A percentile compares a stretch with the other conserved stretches of the same genome.
These are phyloP conservation scores for Saccharomycopsis oosterbeekiorum DNA, from an alignment of 805 yeast genomes.

Conservation along the genomic window DNA sequence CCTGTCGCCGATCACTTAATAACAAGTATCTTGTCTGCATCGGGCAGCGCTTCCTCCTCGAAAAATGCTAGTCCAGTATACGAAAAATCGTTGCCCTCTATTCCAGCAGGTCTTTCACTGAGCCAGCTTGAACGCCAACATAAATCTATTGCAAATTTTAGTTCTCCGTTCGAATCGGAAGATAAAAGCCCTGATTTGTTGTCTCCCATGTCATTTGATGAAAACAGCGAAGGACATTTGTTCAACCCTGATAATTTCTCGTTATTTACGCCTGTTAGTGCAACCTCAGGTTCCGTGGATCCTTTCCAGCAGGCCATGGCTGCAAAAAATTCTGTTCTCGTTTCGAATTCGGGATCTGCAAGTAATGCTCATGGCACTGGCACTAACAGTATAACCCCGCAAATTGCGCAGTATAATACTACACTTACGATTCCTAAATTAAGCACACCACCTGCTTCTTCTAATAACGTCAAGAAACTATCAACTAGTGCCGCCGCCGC, in stretches of 20 bases:
- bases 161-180: slow-evolving; percentile 16
- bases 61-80: slow-evolving; percentile 13
- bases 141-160: slow-evolving; percentile 7
- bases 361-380: not conserved
- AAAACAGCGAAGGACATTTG: not conserved
- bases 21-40: not conserved
- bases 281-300: not conserved
- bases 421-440: not conserved
- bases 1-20: not conserved
- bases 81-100: slow-evolving; percentile 16
- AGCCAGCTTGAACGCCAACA: not conserved
- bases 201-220: not conserved
- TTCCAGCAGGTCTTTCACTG: slow-evolving; percentile 6
- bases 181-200: slow-evolving; percentile 16
- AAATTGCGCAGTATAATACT: not conserved
- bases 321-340: not conserved
- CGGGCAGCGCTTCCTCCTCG: not conserved
- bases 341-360: not conserved
- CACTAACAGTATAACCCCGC: not conserved
- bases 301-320: not conserved
- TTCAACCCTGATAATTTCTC: not conserved
- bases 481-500: not conserved
- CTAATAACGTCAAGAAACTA: not conserved
- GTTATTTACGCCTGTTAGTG: not conserved
- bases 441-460: not conserved